Evolutionary conservation across 1,284 basidiomycete genomes (phyloP).

Genomic region (Trametes versicolor): DNA sequence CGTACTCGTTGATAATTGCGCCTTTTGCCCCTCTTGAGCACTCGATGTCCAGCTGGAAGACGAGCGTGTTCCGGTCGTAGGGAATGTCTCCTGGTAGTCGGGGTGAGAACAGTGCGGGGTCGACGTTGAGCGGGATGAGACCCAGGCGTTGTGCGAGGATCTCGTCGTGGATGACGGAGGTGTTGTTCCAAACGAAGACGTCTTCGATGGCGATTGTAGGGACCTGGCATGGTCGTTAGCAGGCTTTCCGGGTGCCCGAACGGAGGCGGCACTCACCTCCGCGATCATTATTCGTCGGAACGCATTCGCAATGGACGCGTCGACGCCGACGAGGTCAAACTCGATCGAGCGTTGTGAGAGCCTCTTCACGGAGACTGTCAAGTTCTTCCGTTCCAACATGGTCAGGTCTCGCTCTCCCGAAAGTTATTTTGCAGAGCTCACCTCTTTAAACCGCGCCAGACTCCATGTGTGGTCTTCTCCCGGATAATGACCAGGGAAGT

Average conservation of each 20-base stretch:
- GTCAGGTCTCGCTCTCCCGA: background rate
- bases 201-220: slow-evolving; percentile 94
- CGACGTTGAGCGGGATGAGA: slow-evolving; percentile 88
- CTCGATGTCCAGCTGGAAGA: slow-evolving; percentile 78
- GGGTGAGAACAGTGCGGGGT: slow-evolving; percentile 72
- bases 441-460: slow-evolving; percentile 79
- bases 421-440: slow-evolving; percentile 48
- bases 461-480: slow-evolving; percentile 89
- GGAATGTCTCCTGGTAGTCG: slow-evolving; percentile 51
- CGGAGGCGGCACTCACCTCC: slow-evolving; percentile 68
- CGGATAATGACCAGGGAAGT: slow-evolving; percentile 90
- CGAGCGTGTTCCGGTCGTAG: slow-evolving; percentile 93
- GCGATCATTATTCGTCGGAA: slow-evolving; percentile 93
- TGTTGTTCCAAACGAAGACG: slow-evolving; percentile 97
- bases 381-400: slow-evolving; percentile 71
- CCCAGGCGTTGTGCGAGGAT: slow-evolving; percentile 93
- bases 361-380: slow-evolving; percentile 79
- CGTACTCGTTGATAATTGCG: slow-evolving; percentile 44
- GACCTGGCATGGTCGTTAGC: slow-evolving; percentile 59
- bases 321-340: slow-evolving; percentile 96
- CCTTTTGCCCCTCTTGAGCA: slow-evolving; percentile 69
- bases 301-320: slow-evolving; percentile 96
- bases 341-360: slow-evolving; percentile 88
- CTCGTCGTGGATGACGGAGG: slow-evolving; percentile 94
- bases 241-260: background rate